Evolutionary conservation across 1,284 basidiomycete genomes (phyloP).

Genomic region (Ceratobasidium sp.): DNA sequence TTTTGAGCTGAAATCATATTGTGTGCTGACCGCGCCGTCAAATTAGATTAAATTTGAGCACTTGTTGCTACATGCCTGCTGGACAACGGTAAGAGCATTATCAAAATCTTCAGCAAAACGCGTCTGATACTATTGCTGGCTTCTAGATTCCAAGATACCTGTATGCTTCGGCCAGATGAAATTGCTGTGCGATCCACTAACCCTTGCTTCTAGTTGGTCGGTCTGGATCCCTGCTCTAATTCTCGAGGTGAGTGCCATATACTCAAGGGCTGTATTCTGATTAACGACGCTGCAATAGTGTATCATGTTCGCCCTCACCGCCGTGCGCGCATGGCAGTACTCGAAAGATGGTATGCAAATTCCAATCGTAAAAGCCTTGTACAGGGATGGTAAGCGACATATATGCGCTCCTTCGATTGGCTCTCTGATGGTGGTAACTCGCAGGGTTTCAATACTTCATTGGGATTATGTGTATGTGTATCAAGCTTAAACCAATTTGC

Average conservation of each 20-base stretch:
- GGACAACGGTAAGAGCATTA: slow-evolving; percentile 14
- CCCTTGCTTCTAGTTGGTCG: slow-evolving; percentile 8
- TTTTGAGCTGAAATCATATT: not conserved
- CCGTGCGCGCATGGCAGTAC: slow-evolving; percentile 26
- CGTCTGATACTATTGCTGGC: not conserved
- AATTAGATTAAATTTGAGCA: slow-evolving; percentile 24
- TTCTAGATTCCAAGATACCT: slow-evolving; percentile 10
- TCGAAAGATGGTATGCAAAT: slow-evolving; percentile 5
- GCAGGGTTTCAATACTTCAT: slow-evolving; percentile 40
- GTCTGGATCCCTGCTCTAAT: slow-evolving; percentile 35
- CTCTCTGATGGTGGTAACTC: not conserved
- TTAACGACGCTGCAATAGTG: not conserved
- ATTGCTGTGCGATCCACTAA: not conserved
- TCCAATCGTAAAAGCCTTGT: slow-evolving; percentile 14
- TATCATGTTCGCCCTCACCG: slow-evolving; percentile 27
- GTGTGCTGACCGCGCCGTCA: not conserved
- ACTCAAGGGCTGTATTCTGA: not conserved
- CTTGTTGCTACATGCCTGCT: slow-evolving; percentile 28
- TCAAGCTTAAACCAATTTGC: not conserved
- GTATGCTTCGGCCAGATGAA: not conserved
- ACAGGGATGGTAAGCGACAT: slow-evolving; percentile 28
- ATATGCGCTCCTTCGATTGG: not conserved
- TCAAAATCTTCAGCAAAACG: no score
- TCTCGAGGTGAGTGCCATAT: slow-evolving; percentile 23
- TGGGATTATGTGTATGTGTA: slow-evolving; percentile 26